A percentile compares a stretch with the other conserved stretches of the same genome.
phyloP scores from a whole-genome alignment of 257 asterid species.

The Hygrophila difformis region DNA sequence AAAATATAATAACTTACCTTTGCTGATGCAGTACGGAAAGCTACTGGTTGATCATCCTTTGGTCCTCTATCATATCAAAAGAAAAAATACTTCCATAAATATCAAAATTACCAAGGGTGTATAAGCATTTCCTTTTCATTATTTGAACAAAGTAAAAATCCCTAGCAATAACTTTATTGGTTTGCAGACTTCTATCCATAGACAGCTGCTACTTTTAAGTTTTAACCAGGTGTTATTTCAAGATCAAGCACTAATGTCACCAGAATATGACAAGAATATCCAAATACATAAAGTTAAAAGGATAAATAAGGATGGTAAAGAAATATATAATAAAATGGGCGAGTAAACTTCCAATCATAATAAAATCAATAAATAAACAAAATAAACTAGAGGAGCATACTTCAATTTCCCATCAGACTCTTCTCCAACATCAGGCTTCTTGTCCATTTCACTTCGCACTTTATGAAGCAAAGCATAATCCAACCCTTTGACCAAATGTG shows the following conservation, averaged over 20 bases:
- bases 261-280: not conserved
- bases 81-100: conserved; percentile 20
- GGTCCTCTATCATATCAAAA: conserved; percentile 51
- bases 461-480: conserved; percentile 94
- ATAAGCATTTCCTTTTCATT: no score
- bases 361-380: no score
- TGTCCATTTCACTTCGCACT: conserved; percentile 92
- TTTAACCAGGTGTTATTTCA: conserved; percentile 9
- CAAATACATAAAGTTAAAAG: not conserved
- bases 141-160: no score
- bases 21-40: conserved; percentile 85
- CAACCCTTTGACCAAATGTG: conserved; percentile 95
- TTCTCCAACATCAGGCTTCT: conserved; percentile 78
- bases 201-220: no score
- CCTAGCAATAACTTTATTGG: no score
- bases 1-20: conserved; percentile 39
- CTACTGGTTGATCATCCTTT: conserved; percentile 69
- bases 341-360: no score
- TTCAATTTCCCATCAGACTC: conserved; percentile 57
- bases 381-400: conserved; percentile 29
- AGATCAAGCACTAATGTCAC: conserved; percentile 9
- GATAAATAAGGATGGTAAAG: no score
- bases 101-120: no score
- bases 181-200: no score
- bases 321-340: no score